These are phyloP conservation scores for Tubosaeta brunneosetosa DNA, from an alignment of 768 basidiomycete species.

Conservation along the genomic window DNA sequence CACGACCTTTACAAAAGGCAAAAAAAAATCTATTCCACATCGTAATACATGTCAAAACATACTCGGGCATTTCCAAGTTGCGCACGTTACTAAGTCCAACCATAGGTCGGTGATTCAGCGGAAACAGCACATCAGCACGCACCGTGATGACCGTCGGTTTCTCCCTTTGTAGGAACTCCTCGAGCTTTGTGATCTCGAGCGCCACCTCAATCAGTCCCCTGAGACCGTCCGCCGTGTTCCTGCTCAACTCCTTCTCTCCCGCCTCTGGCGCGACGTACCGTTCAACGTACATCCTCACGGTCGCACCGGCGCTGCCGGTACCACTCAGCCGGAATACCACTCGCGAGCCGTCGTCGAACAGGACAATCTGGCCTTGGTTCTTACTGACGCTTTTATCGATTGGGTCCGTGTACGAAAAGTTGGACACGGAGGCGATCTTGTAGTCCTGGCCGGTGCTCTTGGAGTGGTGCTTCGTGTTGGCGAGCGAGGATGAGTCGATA, in stretches of 20 bases:
- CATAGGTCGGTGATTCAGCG: constrained; percentile 4
- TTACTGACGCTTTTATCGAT: constrained; percentile 90
- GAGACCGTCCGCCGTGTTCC: constrained; percentile 83
- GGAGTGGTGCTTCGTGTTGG: constrained; percentile 63
- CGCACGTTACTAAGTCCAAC: constrained; percentile 13
- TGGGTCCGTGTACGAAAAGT: constrained; percentile 98
- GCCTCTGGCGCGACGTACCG: constrained; percentile 74
- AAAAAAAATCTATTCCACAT: constrained; percentile 9
- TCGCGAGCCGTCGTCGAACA: constrained; percentile 86
- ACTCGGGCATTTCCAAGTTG: not conserved
- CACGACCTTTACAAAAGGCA: not conserved
- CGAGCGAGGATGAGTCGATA: constrained; percentile 63
- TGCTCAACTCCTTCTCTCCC: constrained; percentile 63
- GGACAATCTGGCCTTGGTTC: constrained; percentile 94
- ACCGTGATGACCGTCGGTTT: constrained; percentile 97
- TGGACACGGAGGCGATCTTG: constrained; percentile 69
- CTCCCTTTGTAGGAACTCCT: constrained; percentile 79
- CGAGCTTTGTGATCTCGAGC: constrained; percentile 76
- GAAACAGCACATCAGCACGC: constrained; percentile 24
- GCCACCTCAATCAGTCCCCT: constrained; percentile 97
- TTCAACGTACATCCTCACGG: constrained; percentile 94
- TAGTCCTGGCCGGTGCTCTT: constrained; percentile 65
- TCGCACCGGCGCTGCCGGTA: constrained; percentile 94
- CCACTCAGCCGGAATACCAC: constrained; percentile 96
- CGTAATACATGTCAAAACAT: constrained; percentile 16